Conservation (phyloP, 2,329 filamentous ascomycete genomes). For the Fusarium sp. region DNA sequence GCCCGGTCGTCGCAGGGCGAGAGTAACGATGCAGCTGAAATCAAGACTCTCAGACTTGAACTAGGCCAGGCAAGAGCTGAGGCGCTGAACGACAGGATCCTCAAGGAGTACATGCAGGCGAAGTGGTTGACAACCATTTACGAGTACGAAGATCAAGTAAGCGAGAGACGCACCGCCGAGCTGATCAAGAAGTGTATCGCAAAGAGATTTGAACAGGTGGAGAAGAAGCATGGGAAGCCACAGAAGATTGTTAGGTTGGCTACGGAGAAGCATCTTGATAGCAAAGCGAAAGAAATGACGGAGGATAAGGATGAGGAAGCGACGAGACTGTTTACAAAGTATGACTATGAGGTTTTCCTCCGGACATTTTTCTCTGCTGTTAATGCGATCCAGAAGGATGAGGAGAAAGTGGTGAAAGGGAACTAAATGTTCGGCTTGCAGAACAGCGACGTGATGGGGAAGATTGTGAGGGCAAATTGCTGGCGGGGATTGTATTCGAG, state of each 20-base stretch:
- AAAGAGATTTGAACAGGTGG: neutral
- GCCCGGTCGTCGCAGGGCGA: accelerated
- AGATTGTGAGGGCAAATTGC: neutral
- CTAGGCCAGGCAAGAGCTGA: neutral
- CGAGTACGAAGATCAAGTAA: neutral
- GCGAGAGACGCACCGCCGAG: neutral
- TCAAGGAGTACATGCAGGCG: neutral
- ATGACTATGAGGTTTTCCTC: neutral
- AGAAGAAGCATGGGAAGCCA: neutral
- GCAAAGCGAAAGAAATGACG: neutral
- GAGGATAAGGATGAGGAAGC: neutral
- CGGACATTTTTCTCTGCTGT: neutral
- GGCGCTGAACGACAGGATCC: neutral
- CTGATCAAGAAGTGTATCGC: neutral
- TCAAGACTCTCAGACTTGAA: neutral
- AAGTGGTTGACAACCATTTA: neutral
- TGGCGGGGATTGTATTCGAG: no score
- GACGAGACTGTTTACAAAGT: neutral
- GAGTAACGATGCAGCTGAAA: accelerated
- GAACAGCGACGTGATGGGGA: accelerated
- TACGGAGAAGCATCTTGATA: neutral
- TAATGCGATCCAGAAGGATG: neutral
- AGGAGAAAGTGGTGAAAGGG: no score
- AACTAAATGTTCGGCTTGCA: accelerated
- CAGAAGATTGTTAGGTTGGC: neutral